Percentiles rank a stretch among this genome's conserved stretches.
Conservation (phyloP, 2,329 filamentous ascomycete genomes). For the Fusarium sp. region DNA sequence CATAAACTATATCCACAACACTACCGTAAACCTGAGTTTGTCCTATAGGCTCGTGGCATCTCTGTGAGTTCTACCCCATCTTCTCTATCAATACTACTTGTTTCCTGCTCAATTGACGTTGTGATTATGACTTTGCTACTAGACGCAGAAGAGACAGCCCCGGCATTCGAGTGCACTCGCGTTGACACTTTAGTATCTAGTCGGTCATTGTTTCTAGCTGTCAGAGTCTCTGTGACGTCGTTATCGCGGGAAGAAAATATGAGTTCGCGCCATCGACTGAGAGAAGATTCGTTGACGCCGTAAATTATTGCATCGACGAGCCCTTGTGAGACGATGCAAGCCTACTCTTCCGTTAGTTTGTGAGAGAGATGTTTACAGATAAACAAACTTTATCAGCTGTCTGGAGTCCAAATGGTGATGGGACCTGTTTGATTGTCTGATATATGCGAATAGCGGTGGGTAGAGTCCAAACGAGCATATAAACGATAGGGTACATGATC, state of each 20-base stretch:
- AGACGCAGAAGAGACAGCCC: background rate
- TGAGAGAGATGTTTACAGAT: accelerated
- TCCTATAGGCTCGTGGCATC: background rate
- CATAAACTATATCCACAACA: accelerated
- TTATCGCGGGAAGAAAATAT: background rate
- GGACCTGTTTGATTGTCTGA: background rate
- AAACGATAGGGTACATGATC: background rate
- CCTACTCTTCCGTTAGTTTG: background rate
- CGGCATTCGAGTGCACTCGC: background rate
- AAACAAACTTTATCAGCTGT: background rate
- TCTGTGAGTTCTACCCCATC: background rate
- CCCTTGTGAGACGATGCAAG: background rate
- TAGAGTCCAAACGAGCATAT: background rate
- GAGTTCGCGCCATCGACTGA: background rate
- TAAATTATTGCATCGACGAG: background rate
- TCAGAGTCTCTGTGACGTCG: background rate
- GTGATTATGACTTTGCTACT: background rate
- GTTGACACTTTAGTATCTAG: background rate
- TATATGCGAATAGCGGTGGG: background rate
- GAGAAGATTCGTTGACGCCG: background rate
- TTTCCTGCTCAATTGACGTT: background rate
- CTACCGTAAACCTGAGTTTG: background rate
- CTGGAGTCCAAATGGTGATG: background rate
- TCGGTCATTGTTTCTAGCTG: background rate
- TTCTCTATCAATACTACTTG: background rate